phyloP scores from a whole-genome alignment of 2,329 filamentous ascomycete species.

The Lachnum nothofagi region DNA sequence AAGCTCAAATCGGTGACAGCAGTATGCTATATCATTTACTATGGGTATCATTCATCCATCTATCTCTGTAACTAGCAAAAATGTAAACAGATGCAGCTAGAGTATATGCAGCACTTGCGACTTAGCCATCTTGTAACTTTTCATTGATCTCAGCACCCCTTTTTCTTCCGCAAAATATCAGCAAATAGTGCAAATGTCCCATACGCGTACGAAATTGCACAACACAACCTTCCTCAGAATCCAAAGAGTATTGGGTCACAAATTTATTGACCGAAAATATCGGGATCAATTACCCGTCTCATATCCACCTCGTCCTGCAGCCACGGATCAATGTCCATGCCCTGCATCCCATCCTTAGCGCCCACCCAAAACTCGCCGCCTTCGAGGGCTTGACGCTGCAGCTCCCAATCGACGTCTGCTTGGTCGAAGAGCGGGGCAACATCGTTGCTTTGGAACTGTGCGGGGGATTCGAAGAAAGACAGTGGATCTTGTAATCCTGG shows the following conservation, averaged over 20 bases:
- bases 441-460: not conserved
- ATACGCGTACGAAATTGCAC: too few species aligned
- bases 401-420: constrained; percentile 26
- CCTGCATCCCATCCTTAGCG: constrained; percentile 10
- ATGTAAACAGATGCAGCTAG: not conserved
- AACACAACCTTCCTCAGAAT: too few species aligned
- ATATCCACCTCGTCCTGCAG: constrained; percentile 27
- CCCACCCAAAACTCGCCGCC: constrained; percentile 30
- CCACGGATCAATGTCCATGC: constrained; percentile 13
- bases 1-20: too few species aligned
- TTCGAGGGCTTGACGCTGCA: constrained; percentile 22
- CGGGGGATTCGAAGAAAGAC: not conserved
- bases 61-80: too few species aligned
- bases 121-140: not conserved
- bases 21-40: too few species aligned
- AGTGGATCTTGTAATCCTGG: not conserved
- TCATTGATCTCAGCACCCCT: not conserved
- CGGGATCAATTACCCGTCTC: constrained; percentile 27
- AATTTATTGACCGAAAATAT: constrained; percentile 6
- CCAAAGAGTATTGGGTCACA: not conserved
- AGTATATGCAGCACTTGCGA: constrained; percentile 1
- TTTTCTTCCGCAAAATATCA: not conserved
- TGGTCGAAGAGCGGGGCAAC: constrained; percentile 1
- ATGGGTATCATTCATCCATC: too few species aligned
- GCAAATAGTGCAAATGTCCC: too few species aligned